phyloP scores from a whole-genome alignment of 495 filamentous ascomycete genomes.

The Penicillium desertorum region DNA sequence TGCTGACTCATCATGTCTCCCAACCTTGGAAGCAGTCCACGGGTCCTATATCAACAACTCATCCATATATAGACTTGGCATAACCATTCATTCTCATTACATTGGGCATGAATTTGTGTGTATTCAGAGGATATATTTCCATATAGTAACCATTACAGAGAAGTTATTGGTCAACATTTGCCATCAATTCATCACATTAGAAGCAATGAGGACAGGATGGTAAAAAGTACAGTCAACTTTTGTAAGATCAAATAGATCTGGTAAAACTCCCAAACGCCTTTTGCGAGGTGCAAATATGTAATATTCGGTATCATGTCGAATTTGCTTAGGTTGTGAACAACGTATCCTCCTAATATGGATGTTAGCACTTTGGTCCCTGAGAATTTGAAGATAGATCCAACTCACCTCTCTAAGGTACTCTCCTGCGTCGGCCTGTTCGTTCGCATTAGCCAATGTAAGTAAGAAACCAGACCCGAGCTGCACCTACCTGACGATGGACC shows the following conservation, averaged over 20 bases:
- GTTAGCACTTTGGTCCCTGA: constrained; percentile 15
- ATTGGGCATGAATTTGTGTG: background rate
- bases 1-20: constrained; percentile 6
- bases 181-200: constrained; percentile 14
- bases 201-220: constrained; percentile 1
- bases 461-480: background rate
- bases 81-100: no score
- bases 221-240: constrained; percentile 14
- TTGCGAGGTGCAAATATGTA: constrained; percentile 24
- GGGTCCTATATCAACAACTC: constrained; percentile 1
- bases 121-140: constrained; percentile 1
- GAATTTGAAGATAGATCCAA: background rate
- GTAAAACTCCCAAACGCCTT: constrained; percentile 26
- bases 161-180: constrained; percentile 5
- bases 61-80: background rate
- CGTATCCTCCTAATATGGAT: constrained; percentile 45
- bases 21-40: no score
- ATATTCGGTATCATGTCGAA: constrained; percentile 10
- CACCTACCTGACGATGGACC: constrained; percentile 52
- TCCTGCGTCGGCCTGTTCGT: constrained; percentile 77
- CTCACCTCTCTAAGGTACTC: constrained; percentile 82
- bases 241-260: constrained; percentile 13
- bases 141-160: constrained; percentile 1
- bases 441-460: background rate
- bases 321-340: constrained; percentile 45